Percentiles rank a stretch among this genome's conserved stretches.
These are phyloP conservation scores for carrot (Daucus carota) DNA, from an alignment of 129 eudicot species.

Conservation along the genomic window DNA sequence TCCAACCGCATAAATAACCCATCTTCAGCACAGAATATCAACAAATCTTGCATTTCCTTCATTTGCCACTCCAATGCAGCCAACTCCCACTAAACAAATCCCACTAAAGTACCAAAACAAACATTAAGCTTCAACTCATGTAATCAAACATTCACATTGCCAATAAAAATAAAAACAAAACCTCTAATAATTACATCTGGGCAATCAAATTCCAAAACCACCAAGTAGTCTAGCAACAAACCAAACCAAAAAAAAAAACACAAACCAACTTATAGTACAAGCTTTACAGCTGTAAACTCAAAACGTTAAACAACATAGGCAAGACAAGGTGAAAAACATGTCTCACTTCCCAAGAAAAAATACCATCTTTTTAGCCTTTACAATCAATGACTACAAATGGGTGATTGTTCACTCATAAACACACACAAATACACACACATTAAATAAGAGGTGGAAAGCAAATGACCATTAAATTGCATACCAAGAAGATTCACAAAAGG, in stretches of 20 bases:
- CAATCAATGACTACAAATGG: neutral
- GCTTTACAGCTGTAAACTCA: neutral
- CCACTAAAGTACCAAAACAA: slow-evolving; percentile 11
- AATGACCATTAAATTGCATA: neutral
- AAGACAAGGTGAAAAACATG: neutral
- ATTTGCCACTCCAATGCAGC: slow-evolving; percentile 16
- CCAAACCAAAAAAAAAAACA: neutral
- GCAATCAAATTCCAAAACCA: neutral
- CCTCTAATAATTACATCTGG: neutral
- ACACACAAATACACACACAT: too few species aligned
- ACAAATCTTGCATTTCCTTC: slow-evolving; percentile 37
- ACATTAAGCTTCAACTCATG: slow-evolving; percentile 15
- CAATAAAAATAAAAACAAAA: slow-evolving; percentile 34
- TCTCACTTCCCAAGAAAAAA: neutral
- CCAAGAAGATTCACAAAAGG: neutral
- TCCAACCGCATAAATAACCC: slow-evolving; percentile 10
- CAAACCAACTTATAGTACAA: neutral
- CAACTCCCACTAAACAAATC: slow-evolving; percentile 24
- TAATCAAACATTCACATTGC: slow-evolving; percentile 29
- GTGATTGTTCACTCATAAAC: neutral
- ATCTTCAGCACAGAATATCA: slow-evolving; percentile 25
- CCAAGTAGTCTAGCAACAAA: neutral
- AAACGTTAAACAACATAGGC: neutral
- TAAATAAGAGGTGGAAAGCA: slow-evolving; percentile 1
- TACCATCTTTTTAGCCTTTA: neutral